A percentile compares a stretch with the other conserved stretches of the same genome.
phyloP scores from a whole-genome alignment of 2,329 filamentous ascomycete genomes.

The Tolypocladium cylindrosporum region DNA sequence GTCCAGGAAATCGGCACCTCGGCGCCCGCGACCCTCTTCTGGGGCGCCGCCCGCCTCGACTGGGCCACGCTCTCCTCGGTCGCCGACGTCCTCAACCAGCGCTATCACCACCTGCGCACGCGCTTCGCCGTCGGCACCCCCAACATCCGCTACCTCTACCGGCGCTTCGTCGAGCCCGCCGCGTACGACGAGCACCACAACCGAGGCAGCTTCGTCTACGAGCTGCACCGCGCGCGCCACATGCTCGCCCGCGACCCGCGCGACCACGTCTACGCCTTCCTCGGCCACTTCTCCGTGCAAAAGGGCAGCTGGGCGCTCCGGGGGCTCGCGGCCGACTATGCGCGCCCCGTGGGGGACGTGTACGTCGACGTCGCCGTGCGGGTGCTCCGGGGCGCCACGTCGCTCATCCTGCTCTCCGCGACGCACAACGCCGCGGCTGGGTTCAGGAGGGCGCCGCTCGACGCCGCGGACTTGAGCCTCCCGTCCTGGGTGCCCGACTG shows the following conservation, averaged over 20 bases:
- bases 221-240: constrained; percentile 23
- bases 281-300: constrained; percentile 22
- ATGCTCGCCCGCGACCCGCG: constrained; percentile 20
- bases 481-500: constrained; percentile 29
- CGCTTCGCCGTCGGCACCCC: constrained; percentile 20
- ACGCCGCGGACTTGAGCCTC: constrained; percentile 3
- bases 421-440: constrained; percentile 9
- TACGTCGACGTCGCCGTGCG: constrained; percentile 22
- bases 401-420: constrained; percentile 20
- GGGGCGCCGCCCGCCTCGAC: constrained; percentile 20
- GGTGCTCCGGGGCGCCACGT: constrained; percentile 15
- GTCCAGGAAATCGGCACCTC: constrained; percentile 25
- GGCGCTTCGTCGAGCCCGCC: constrained; percentile 21
- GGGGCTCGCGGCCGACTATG: constrained; percentile 18
- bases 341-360: constrained; percentile 17
- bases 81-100: constrained; percentile 19
- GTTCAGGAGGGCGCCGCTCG: background rate
- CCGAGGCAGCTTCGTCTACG: constrained; percentile 23
- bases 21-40: constrained; percentile 21
- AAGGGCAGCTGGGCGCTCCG: constrained; percentile 12
- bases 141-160: constrained; percentile 21
- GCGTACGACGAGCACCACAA: constrained; percentile 16
- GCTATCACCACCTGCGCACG: constrained; percentile 20
- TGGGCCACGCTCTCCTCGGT: constrained; percentile 22
- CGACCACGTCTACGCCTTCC: constrained; percentile 25